Conservation (phyloP, 108 stramenopile species). For the Craspedostauros australis region DNA sequence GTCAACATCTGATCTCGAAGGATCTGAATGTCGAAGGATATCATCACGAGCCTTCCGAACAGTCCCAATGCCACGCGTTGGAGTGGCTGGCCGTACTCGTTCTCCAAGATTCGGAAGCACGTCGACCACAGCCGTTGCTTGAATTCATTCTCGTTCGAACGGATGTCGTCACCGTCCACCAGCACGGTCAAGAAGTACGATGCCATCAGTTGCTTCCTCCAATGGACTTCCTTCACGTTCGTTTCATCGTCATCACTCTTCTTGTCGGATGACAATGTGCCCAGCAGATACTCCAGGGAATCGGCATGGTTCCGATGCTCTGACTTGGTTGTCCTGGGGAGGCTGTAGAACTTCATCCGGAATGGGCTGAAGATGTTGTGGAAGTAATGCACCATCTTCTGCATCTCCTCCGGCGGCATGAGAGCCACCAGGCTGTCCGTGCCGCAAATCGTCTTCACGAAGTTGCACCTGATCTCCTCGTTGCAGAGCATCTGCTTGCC, state of each 20-base stretch:
- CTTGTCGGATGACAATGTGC: conserved; percentile 33
- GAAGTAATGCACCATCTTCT: conserved; percentile 78
- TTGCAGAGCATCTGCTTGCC: conserved; percentile 48
- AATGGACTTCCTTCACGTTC: conserved; percentile 55
- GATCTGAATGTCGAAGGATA: conserved; percentile 6
- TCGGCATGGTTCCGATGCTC: conserved; percentile 45
- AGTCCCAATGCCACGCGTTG: conserved; percentile 79
- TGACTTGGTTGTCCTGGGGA: conserved; percentile 38
- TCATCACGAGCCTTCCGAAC: conserved; percentile 59
- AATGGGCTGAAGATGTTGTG: conserved; percentile 69
- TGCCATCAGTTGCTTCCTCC: conserved; percentile 75
- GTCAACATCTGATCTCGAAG: conserved; percentile 34
- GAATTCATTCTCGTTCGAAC: conserved; percentile 13
- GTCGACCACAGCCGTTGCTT: conserved; percentile 43
- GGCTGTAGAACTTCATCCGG: conserved; percentile 52
- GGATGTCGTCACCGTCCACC: conserved; percentile 60
- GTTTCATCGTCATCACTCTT: conserved; percentile 26
- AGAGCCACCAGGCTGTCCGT: conserved; percentile 61
- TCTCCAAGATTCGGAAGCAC: conserved; percentile 61
- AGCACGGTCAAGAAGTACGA: conserved; percentile 71
- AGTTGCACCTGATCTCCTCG: conserved; percentile 41
- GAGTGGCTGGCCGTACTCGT: conserved; percentile 77
- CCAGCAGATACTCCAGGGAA: conserved; percentile 51
- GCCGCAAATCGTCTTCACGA: conserved; percentile 59
- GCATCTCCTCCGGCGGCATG: conserved; percentile 77